Conservation (phyloP, 129 eudicot genomes). For the Mikania micrantha region DNA sequence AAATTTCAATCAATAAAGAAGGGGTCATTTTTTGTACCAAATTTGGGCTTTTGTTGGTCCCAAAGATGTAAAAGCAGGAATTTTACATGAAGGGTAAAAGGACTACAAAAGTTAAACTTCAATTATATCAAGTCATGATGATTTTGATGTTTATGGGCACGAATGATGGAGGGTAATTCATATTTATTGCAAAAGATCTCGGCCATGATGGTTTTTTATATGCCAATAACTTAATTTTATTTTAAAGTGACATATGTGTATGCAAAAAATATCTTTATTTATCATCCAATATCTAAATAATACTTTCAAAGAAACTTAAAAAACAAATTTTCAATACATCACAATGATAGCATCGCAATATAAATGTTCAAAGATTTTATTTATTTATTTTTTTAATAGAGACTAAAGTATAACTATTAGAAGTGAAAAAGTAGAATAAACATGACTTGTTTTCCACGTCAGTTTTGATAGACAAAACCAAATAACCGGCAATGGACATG, state of each 20-base stretch:
- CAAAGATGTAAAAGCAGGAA: not conserved
- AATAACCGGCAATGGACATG: too few relatives aligned
- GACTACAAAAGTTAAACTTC: slow-evolving; percentile 6
- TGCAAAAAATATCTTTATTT: too few relatives aligned
- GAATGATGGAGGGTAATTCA: slow-evolving; percentile 20
- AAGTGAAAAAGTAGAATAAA: too few relatives aligned
- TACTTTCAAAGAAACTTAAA: too few relatives aligned
- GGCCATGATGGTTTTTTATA: not conserved
- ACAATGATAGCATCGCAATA: too few relatives aligned
- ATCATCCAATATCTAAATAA: too few relatives aligned
- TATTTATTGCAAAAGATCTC: slow-evolving; percentile 17
- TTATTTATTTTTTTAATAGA: too few relatives aligned
- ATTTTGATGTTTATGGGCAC: slow-evolving; percentile 21
- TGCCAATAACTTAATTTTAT: not conserved
- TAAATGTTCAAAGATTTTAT: too few relatives aligned
- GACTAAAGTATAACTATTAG: too few relatives aligned
- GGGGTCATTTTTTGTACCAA: not conserved
- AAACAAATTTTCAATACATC: too few relatives aligned
- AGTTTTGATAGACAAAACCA: too few relatives aligned
- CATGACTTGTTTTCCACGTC: too few relatives aligned
- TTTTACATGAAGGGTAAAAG: slow-evolving; percentile 17
- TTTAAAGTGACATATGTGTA: not conserved
- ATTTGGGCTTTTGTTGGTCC: slow-evolving; percentile 1
- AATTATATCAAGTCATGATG: slow-evolving; percentile 22
- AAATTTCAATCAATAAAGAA: not conserved